Conservation (phyloP, 2,329 filamentous ascomycete genomes). For the Aureobasidium sp. region DNA sequence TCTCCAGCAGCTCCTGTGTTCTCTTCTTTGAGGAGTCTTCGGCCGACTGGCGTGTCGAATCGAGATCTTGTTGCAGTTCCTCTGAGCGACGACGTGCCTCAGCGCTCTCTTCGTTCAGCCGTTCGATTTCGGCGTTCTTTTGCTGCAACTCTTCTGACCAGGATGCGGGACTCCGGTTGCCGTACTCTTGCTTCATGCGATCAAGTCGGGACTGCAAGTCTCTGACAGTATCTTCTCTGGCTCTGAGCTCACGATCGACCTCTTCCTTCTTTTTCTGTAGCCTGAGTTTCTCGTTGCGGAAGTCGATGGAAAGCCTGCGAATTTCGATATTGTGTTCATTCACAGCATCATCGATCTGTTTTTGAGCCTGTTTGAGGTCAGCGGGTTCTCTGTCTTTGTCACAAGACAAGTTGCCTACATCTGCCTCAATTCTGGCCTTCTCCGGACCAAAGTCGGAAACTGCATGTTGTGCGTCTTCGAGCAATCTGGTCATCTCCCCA, state of each 20-base stretch:
- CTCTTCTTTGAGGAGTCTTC: not conserved
- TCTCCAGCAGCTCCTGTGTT: not conserved
- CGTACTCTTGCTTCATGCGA: not conserved
- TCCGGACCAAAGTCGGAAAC: constrained; percentile 6
- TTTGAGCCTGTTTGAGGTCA: not conserved
- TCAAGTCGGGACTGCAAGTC: not conserved
- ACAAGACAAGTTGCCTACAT: not conserved
- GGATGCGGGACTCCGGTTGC: not conserved
- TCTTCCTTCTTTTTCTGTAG: constrained; percentile 1
- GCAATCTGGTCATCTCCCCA: not conserved
- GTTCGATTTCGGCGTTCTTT: not conserved
- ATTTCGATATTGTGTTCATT: not conserved
- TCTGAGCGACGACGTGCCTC: not conserved
- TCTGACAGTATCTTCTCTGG: not conserved
- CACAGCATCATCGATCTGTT: not conserved
- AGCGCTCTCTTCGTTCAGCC: not conserved
- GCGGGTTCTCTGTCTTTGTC: not conserved
- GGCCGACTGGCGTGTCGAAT: not conserved
- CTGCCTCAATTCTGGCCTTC: not conserved
- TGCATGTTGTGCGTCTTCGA: not conserved
- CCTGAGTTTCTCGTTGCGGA: not conserved
- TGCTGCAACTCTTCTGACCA: not conserved
- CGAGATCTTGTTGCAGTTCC: not conserved
- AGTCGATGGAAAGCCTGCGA: not conserved
- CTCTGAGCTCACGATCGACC: not conserved